Evolutionary conservation across 192 early-diverging fungal species (phyloP), one percentile per base, ranked within the genome.

Genomic region (Backusella liffmaniae): DNA sequence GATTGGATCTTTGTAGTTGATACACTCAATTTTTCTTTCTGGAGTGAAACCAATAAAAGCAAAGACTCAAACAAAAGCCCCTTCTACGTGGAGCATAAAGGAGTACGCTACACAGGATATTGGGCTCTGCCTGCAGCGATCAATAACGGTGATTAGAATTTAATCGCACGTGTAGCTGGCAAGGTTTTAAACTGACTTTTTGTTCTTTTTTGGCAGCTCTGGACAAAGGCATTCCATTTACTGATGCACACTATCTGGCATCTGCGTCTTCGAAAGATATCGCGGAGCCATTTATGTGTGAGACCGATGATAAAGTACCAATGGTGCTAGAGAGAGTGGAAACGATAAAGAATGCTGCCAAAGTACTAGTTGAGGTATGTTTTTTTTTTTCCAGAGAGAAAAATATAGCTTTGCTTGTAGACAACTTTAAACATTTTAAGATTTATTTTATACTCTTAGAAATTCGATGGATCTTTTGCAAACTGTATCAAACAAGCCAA

Each of bases 11-110:
- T 96, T 65, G 72, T 96, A 6, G 88, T 94, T 1, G 95, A 96
- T 78, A 77, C 90, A 16, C 85, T 95, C 26, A 96, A 96, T 79
- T 96, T 95, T 79, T 95, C 93, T 29, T 96, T 96, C 77, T 96
- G 94, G 94, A 83, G 88, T 23, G 87, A 91, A 32, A 69, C 85
- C 30, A 89, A 88, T n/a, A 76, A 74, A 51, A 77, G 76, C 9
- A 83, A 90, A 73, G 81, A 80, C 16, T 73, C 82, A 10, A 72
- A 74, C 0, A 73, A 83, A 7, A 73, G 79, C 68, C 81, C 83
- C 2, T 94, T 90, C 79, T 82, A 87, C 12, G 90, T 96, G 13
- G 72, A 76, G 0, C 87, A 88, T 41, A 77, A 91, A 39, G 90
- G 86, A 18, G 62, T 67, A 15, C 56, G 77, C 13, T 93, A 94